Evolutionary conservation across 192 early-diverging fungal genomes (phyloP), one percentile per base, ranked within the genome.

Genomic region (Pilobolus umbonatus): DNA sequence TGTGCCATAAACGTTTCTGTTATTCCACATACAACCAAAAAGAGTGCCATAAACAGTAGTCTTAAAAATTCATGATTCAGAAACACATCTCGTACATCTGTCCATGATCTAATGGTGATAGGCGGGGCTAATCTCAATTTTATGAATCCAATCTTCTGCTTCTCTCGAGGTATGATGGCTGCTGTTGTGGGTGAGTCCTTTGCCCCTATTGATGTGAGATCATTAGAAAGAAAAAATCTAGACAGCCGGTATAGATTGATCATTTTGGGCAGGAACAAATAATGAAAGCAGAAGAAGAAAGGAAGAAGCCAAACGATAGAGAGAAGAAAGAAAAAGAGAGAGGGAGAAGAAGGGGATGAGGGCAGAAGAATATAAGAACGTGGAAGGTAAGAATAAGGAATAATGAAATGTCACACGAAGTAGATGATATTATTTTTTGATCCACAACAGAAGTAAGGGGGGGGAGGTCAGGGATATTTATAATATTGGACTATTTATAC

Each of bases 1-100:
- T 69, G 60, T 21, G 60, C 67, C 36, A 62, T 43, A 54, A 62
- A 62, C 0, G 55, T 52, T 38, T 69, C 67, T 5, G 63, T 49
- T 2, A 62, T 22, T 0, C 67, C 67, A 24, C 60, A 62, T 11
- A 69, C 1, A 8, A 69, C 42, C 3, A 69, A 30, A 53, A 44
- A 57, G 4, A 54, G 19, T 4, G 58, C 25, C 26, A 34, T 34
- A 7, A 42, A 32, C n/a, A 63, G 32, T 3, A 69, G 53, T 5
- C 67, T 32, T 5, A 62, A 47, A 5, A 57, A 40, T 24, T 61
- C 60, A 40, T 62, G 67, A 26, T 69, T 69, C 44, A 62, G 30
- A 28, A 69, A 58, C 10, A 69, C n/a, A 32, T 51, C 47, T 3
- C 32, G 12, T 1, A 57, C 6, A 35, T 69, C 67, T 28, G 24